Percentiles rank a stretch among this genome's conserved stretches.
These are phyloP conservation scores for Trichosporon asahii DNA, from an alignment of 1,284 basidiomycete genomes.

Conservation along the genomic window DNA sequence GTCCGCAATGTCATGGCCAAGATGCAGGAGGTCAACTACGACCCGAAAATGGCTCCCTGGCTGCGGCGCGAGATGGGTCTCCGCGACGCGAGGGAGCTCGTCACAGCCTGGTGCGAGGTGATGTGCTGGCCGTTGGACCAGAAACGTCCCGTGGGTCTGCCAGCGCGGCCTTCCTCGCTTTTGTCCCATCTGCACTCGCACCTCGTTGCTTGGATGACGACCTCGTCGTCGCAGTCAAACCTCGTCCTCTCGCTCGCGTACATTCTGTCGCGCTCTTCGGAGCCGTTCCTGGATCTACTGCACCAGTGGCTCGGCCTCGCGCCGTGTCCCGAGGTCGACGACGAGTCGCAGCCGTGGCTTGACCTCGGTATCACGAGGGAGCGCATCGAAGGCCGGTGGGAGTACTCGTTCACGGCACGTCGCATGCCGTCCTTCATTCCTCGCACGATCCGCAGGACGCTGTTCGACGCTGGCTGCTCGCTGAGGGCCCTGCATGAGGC, in stretches of 20 bases:
- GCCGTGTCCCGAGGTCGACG: slow-evolving; percentile 28
- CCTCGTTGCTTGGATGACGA: slow-evolving; percentile 32
- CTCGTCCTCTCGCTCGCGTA: slow-evolving; percentile 35
- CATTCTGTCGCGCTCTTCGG: slow-evolving; percentile 33
- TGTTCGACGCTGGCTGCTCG: slow-evolving; percentile 47
- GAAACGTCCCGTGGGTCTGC: slow-evolving; percentile 28
- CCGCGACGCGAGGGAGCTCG: slow-evolving; percentile 29
- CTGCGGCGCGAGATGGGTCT: slow-evolving; percentile 29
- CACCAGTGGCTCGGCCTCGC: slow-evolving; percentile 45
- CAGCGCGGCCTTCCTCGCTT: slow-evolving; percentile 35
- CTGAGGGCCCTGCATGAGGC: slow-evolving; percentile 43
- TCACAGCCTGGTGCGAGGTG: slow-evolving; percentile 30
- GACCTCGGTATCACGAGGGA: slow-evolving; percentile 44
- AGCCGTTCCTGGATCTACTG: slow-evolving; percentile 36
- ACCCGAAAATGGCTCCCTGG: slow-evolving; percentile 23
- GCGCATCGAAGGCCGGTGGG: slow-evolving; percentile 23
- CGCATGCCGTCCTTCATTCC: slow-evolving; percentile 46
- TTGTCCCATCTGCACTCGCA: slow-evolving; percentile 40
- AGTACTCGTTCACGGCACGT: slow-evolving; percentile 35
- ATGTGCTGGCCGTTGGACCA: slow-evolving; percentile 36
- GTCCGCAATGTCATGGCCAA: slow-evolving; percentile 12
- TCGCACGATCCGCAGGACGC: slow-evolving; percentile 27
- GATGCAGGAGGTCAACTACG: slow-evolving; percentile 15
- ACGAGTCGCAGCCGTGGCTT: slow-evolving; percentile 41
- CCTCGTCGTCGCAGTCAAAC: slow-evolving; percentile 21